Percentiles rank a stretch among this genome's conserved stretches.
These are phyloP conservation scores for Flaveria linearis DNA, from an alignment of 129 eudicot genomes.

Conservation along the genomic window DNA sequence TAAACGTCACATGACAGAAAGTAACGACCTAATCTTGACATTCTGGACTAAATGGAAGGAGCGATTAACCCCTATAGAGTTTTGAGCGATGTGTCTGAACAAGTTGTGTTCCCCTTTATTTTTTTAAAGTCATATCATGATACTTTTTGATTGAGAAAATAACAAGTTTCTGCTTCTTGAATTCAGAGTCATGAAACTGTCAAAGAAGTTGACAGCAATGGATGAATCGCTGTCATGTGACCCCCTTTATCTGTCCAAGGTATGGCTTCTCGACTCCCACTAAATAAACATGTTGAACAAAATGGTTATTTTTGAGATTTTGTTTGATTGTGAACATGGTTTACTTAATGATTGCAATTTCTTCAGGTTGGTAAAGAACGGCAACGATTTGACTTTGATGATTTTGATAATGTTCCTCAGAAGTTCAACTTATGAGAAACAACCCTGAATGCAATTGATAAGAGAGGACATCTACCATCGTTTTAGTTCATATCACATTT, in stretches of 20 bases:
- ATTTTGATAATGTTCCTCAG: slow-evolving; percentile 70
- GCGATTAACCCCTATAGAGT: too few species aligned
- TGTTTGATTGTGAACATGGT: not conserved
- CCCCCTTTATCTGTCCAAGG: slow-evolving; percentile 75
- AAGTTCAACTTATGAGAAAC: slow-evolving; percentile 64
- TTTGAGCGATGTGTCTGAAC: too few species aligned
- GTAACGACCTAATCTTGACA: not conserved
- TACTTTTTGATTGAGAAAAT: not conserved
- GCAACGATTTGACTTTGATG: slow-evolving; percentile 80
- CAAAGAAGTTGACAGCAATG: slow-evolving; percentile 72
- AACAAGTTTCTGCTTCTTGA: not conserved
- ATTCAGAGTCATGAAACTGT: slow-evolving; percentile 75
- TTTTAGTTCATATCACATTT: slow-evolving; percentile 22
- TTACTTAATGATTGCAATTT: not conserved
- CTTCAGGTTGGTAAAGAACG: slow-evolving; percentile 85
- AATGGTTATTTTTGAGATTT: slow-evolving; percentile 21
- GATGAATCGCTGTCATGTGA: slow-evolving; percentile 82
- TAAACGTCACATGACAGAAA: not conserved
- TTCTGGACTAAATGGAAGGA: not conserved
- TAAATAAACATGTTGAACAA: not conserved
- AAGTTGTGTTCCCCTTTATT: too few species aligned
- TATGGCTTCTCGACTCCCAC: slow-evolving; percentile 21
- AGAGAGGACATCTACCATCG: slow-evolving; percentile 9
- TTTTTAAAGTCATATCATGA: too few species aligned
- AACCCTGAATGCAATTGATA: slow-evolving; percentile 3